Evolutionary conservation across 1,284 basidiomycete species (phyloP).

Genomic region (Leccinum cinnamomeum): DNA sequence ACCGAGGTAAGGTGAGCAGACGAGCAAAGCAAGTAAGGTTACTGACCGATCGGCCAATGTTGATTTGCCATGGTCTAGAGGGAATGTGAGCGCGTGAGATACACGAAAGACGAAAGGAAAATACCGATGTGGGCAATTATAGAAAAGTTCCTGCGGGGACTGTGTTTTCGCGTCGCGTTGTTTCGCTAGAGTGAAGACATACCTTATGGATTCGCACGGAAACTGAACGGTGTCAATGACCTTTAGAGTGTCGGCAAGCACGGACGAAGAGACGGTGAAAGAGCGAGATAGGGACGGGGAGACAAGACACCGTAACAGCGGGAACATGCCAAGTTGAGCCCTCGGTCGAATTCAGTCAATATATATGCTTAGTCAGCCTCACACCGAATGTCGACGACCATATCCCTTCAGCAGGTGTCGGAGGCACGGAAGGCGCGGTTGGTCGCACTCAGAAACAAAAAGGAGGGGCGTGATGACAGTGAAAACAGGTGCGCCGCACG

Average conservation of each 20-base stretch:
- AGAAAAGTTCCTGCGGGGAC: constrained; percentile 75
- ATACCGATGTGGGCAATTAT: constrained; percentile 92
- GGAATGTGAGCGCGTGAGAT: constrained; percentile 12
- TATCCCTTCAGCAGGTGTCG: constrained; percentile 82
- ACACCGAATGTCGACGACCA: constrained; percentile 31
- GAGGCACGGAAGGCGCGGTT: constrained; percentile 87
- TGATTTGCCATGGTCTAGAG: constrained; percentile 85
- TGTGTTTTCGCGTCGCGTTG: neutral
- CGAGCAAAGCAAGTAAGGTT: neutral
- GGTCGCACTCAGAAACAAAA: constrained; percentile 76
- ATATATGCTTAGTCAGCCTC: constrained; percentile 32
- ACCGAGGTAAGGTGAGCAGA: constrained; percentile 4
- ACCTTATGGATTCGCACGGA: constrained; percentile 78
- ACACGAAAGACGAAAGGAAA: neutral
- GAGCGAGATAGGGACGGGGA: constrained; percentile 17
- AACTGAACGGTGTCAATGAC: constrained; percentile 65
- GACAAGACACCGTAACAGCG: constrained; percentile 37
- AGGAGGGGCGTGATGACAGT: constrained; percentile 55
- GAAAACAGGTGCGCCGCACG: constrained; percentile 34
- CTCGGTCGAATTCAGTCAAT: neutral
- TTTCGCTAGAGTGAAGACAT: neutral
- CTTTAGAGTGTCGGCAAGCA: constrained; percentile 29
- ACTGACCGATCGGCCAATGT: constrained; percentile 84
- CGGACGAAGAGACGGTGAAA: constrained; percentile 36
- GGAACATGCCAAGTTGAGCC: constrained; percentile 34